Evolutionary conservation across 805 yeast genomes (phyloP).

Genomic region (Starmerella davenportii): DNA sequence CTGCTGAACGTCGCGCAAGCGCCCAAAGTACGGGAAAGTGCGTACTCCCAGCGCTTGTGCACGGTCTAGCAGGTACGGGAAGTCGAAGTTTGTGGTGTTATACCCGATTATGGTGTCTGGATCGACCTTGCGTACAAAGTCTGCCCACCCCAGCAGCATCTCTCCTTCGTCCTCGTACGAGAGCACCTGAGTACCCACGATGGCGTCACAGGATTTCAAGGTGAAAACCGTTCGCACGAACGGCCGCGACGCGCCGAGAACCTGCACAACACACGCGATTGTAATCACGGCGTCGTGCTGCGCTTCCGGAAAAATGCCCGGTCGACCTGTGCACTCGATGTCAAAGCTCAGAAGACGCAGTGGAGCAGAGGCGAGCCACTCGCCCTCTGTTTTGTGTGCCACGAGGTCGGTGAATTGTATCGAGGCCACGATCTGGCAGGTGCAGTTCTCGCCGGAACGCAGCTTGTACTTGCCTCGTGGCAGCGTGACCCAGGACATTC

Average conservation of each 20-base stretch:
- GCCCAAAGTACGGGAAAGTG: slow-evolving; percentile 72
- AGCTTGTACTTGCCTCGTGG: slow-evolving; percentile 49
- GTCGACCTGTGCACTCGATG: slow-evolving; percentile 96
- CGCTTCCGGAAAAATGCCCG: slow-evolving; percentile 92
- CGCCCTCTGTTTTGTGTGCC: slow-evolving; percentile 79
- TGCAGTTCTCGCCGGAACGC: background rate
- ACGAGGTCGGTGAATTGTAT: slow-evolving; percentile 51
- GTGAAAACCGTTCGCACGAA: slow-evolving; percentile 91
- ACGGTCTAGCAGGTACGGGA: slow-evolving; percentile 80
- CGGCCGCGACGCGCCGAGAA: slow-evolving; percentile 69
- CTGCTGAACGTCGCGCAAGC: slow-evolving; percentile 49
- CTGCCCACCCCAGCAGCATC: slow-evolving; percentile 72
- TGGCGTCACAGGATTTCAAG: slow-evolving; percentile 75
- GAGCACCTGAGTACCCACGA: slow-evolving; percentile 80
- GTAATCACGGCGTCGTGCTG: slow-evolving; percentile 87
- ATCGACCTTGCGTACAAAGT: slow-evolving; percentile 67
- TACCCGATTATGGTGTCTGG: slow-evolving; percentile 96
- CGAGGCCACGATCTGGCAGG: slow-evolving; percentile 66
- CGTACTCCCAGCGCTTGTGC: slow-evolving; percentile 53
- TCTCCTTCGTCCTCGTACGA: slow-evolving; percentile 60
- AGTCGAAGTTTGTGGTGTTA: slow-evolving; percentile 83
- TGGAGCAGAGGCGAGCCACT: slow-evolving; percentile 87
- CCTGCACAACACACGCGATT: slow-evolving; percentile 84
- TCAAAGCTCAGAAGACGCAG: slow-evolving; percentile 84
- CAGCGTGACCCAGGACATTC: slow-evolving; percentile 93